Percentiles rank a stretch among this genome's conserved stretches.
These are phyloP conservation scores for Apiotrichum porosum DNA, from an alignment of 1,284 basidiomycete genomes.

Conservation along the genomic window DNA sequence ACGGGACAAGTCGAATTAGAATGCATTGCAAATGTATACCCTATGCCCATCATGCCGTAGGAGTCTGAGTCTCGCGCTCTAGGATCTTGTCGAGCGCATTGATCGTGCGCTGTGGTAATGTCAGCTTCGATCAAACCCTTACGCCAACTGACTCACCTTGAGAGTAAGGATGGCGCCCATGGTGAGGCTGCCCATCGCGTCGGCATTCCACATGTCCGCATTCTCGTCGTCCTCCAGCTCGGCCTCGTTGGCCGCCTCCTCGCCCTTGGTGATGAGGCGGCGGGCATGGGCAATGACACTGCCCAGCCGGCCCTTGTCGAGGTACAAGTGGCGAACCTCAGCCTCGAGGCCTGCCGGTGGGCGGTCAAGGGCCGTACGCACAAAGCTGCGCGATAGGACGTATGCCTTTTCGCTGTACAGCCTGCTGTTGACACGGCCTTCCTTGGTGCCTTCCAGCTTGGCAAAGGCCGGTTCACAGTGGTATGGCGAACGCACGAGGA, in stretches of 20 bases:
- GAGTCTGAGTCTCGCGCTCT: neutral
- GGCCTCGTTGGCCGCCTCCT: constrained; percentile 12
- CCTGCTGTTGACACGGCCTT: constrained; percentile 69
- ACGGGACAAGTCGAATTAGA: too few relatives aligned
- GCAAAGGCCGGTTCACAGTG: constrained; percentile 87
- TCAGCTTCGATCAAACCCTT: too few relatives aligned
- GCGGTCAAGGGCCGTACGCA: constrained; percentile 74
- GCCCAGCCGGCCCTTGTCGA: constrained; percentile 59
- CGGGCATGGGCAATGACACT: constrained; percentile 65
- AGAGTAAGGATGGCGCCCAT: constrained; percentile 75
- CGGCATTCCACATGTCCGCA: constrained; percentile 49
- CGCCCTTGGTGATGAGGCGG: constrained; percentile 59
- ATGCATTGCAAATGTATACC: too few relatives aligned
- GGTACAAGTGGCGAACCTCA: constrained; percentile 73
- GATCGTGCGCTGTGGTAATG: too few relatives aligned
- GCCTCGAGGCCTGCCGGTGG: constrained; percentile 65
- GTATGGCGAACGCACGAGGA: constrained; percentile 89
- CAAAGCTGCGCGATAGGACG: constrained; percentile 80
- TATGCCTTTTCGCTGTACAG: constrained; percentile 71
- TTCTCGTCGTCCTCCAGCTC: constrained; percentile 36
- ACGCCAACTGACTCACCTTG: too few relatives aligned
- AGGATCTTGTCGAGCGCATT: constrained; percentile 25
- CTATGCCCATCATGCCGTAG: too few relatives aligned
- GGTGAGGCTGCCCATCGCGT: constrained; percentile 69
- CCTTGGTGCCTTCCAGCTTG: constrained; percentile 79